These are phyloP conservation scores for Tetrapisispora iriomotensis DNA, from an alignment of 805 yeast species.

Conservation along the genomic window DNA sequence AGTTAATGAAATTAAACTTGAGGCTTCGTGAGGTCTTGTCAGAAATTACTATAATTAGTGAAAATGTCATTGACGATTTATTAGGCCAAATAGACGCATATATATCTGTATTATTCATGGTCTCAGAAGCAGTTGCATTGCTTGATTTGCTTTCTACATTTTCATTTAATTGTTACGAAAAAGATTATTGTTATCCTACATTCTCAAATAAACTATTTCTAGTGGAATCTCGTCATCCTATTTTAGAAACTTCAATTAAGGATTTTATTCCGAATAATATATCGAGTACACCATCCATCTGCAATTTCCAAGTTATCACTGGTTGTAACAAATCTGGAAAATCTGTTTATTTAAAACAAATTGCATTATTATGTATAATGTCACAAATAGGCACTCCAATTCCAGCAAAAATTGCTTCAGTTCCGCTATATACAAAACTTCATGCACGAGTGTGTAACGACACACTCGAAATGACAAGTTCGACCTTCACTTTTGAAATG, in stretches of 20 bases:
- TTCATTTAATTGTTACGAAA: constrained; percentile 21
- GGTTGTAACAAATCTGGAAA: constrained; percentile 59
- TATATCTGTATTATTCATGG: constrained; percentile 32
- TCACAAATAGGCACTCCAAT: constrained; percentile 49
- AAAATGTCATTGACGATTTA: constrained; percentile 30
- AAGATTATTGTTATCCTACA: constrained; percentile 30
- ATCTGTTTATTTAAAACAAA: constrained; percentile 45
- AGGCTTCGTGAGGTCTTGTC: constrained; percentile 32
- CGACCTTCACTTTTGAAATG: constrained; percentile 41
- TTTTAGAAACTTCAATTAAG: constrained; percentile 27
- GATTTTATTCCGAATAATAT: constrained; percentile 34
- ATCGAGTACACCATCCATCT: constrained; percentile 26
- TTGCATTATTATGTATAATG: constrained; percentile 40
- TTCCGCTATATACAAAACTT: constrained; percentile 33
- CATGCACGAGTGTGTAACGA: constrained; percentile 34
- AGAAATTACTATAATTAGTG: constrained; percentile 37
- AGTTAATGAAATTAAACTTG: constrained; percentile 33
- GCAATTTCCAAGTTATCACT: constrained; percentile 41
- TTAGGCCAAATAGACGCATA: constrained; percentile 19
- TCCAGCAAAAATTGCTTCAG: constrained; percentile 36
- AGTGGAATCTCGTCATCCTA: constrained; percentile 35
- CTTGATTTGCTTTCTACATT: constrained; percentile 34
- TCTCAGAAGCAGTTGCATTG: constrained; percentile 35
- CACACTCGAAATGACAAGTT: constrained; percentile 27
- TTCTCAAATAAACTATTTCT: constrained; percentile 27